phyloP scores from a whole-genome alignment of 345 rosid genomes.

The Toxicodendron radicans region DNA sequence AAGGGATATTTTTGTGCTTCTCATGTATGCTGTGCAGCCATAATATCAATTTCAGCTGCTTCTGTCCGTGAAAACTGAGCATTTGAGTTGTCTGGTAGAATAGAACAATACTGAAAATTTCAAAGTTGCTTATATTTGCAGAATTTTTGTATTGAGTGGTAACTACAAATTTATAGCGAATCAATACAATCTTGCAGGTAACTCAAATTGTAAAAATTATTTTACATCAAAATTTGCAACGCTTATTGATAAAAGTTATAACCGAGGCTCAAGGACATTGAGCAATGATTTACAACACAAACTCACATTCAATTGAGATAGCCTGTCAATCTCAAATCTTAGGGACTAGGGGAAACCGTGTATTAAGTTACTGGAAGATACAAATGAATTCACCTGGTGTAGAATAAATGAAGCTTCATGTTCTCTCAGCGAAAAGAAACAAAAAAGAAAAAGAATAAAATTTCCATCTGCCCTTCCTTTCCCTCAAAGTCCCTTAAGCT shows the following conservation, averaged over 20 bases:
- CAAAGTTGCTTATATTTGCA: background rate
- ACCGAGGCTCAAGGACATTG: constrained; percentile 24
- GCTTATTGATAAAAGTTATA: background rate
- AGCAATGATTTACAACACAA: constrained; percentile 20
- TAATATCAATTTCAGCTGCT: background rate
- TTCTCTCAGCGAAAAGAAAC: background rate
- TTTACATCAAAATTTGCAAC: background rate
- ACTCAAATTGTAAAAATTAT: background rate
- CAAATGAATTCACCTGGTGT: background rate
- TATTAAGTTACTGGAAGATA: background rate
- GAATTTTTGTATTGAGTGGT: background rate
- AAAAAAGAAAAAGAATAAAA: background rate
- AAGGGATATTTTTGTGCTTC: background rate
- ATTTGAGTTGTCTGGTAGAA: background rate
- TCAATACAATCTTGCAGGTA: background rate
- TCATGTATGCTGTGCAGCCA: background rate
- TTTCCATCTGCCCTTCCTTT: background rate
- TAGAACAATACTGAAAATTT: background rate
- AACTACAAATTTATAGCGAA: background rate
- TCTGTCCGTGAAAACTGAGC: background rate
- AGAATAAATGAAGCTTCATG: background rate
- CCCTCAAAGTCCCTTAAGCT: constrained; percentile 68
- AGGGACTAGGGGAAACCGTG: background rate
- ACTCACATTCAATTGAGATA: background rate
- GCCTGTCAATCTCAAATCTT: constrained; percentile 10